Conservation (phyloP, 2,329 filamentous ascomycete species). For the Waltergamsia citrina region DNA sequence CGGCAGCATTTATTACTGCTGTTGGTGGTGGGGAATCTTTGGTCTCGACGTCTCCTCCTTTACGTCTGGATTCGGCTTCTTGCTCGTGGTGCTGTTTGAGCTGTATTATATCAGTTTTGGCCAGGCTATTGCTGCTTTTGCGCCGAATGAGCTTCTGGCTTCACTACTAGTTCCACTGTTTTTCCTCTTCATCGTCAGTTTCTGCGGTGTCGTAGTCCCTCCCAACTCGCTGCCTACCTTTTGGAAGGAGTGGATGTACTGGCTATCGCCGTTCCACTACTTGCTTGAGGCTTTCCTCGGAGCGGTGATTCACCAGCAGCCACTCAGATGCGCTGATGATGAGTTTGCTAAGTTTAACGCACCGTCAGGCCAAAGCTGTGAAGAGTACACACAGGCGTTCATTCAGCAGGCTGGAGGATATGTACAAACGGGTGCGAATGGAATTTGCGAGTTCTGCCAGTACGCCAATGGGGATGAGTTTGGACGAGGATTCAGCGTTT, state of each 20-base stretch:
- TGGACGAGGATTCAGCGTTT: constrained; percentile 48
- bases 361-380: constrained; percentile 49
- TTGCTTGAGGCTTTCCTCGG: constrained; percentile 53
- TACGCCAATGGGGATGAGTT: constrained; percentile 53
- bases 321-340: constrained; percentile 40
- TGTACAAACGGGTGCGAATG: constrained; percentile 42
- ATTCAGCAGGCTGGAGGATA: constrained; percentile 49
- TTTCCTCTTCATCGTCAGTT: constrained; percentile 60
- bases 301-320: constrained; percentile 41
- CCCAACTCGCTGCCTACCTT: constrained; percentile 48
- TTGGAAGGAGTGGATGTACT: constrained; percentile 58
- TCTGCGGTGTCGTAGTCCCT: constrained; percentile 63
- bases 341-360: constrained; percentile 53
- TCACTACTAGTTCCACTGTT: constrained; percentile 59
- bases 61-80: constrained; percentile 50
- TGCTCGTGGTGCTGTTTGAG: constrained; percentile 57
- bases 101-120: constrained; percentile 56
- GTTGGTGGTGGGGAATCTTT: constrained; percentile 49
- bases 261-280: constrained; percentile 59
- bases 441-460: constrained; percentile 55
- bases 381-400: constrained; percentile 46
- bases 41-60: constrained; percentile 41
- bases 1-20: constrained; percentile 32
- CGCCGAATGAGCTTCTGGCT: constrained; percentile 57
- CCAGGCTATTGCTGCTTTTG: constrained; percentile 57